Base-by-base conservation (phyloP, 148 eudicot species). In the Chenopodium berlandieri region DNA sequence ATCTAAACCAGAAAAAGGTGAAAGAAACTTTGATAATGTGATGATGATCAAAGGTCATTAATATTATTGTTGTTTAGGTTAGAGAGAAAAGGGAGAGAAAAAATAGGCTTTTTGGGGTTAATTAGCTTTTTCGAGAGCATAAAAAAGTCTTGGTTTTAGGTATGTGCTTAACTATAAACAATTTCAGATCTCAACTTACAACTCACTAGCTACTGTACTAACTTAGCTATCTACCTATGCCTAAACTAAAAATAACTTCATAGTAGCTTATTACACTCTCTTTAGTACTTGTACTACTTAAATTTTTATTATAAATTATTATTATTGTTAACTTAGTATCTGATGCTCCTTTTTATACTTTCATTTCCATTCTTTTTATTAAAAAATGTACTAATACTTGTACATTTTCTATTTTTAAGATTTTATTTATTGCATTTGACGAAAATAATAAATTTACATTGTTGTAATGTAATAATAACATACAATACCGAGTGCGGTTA, bases 101-200 rank as follows among this genome's bases (percentile, higher is more conserved):
- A 72, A 64, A 73, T 82, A 78, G 81, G 67, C 78, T 82, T 82
- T 78, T 68, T 48, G 1, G 11, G 22, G 22, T 44, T 0, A 12
- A 20, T 64, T 25, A 63, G 34, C 72, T 83, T 83, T 83, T 73
- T 81, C 79, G 83, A 81, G 48, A 52, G 54, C 67, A 75, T 37
- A 75, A 75, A 76, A 40, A 81, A 44, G 75, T 81, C 58, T 75
- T 75, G 73, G 60, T 40, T 73, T 74, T 30, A 22, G 71, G 83
- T 58, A 56, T 72, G 66, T 80, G 16, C 34, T 58, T 32, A 34
- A 46, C 50, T 34, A 80, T 58, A 50, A 71, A 56, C 62, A 37
- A 71, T 20, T 27, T 46, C 76, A 79, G 81, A 79, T 79, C 81
- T 79, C 77, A 62, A 31, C 77, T 60, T 1, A 44, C 66, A 22